Percentiles rank a stretch among this genome's conserved stretches.
Conservation (phyloP, 768 basidiomycete species). For the Lentinula boryana region DNA sequence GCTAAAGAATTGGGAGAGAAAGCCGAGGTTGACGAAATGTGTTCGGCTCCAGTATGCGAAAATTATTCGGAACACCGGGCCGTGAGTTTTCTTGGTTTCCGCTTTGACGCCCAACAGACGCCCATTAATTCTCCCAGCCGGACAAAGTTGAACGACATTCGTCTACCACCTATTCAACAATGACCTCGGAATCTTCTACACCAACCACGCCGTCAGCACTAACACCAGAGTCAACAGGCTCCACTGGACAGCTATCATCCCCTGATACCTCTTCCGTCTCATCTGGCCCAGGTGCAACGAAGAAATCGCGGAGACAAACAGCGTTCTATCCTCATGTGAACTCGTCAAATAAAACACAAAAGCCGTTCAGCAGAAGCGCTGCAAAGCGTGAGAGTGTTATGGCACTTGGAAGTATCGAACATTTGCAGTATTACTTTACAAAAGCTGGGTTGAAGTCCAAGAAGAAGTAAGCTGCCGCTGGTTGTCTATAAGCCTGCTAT, state of each 20-base stretch:
- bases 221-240: slow-evolving; percentile 1
- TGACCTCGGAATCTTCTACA: background rate
- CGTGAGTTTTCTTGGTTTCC: too few species aligned
- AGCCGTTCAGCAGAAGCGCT: slow-evolving; percentile 86
- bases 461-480: slow-evolving; percentile 50
- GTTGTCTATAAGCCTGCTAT: background rate
- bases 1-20: background rate
- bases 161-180: background rate
- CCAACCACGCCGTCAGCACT: background rate
- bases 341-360: slow-evolving; percentile 64
- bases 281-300: slow-evolving; percentile 12
- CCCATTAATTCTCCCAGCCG: background rate
- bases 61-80: background rate
- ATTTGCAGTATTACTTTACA: slow-evolving; percentile 92
- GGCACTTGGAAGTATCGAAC: slow-evolving; percentile 92
- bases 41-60: background rate
- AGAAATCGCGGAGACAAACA: slow-evolving; percentile 59
- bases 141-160: background rate
- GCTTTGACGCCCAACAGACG: background rate
- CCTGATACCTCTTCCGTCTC: background rate
- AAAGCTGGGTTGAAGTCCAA: slow-evolving; percentile 76
- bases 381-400: slow-evolving; percentile 92
- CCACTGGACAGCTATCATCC: background rate
- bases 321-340: slow-evolving; percentile 77
- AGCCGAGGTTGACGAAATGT: background rate